These are phyloP conservation scores for Aspergillus clavatus DNA, from an alignment of 2,329 filamentous ascomycete species.

Conservation along the genomic window DNA sequence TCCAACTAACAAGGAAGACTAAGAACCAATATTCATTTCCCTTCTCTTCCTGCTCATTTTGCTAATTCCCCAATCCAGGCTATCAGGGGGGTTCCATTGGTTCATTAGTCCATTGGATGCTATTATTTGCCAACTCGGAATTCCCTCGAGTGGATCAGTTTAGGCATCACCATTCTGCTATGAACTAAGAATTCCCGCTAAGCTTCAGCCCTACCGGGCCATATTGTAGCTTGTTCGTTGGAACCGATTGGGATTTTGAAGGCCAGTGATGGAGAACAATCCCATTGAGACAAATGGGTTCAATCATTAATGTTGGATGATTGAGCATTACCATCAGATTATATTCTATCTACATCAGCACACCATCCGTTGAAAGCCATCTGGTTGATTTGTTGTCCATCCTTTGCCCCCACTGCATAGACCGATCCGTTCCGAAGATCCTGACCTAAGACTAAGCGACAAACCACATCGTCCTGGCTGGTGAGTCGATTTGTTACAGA, in stretches of 20 bases:
- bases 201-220: constrained; percentile 31
- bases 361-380: too few species aligned
- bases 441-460: constrained; percentile 1
- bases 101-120: neutral
- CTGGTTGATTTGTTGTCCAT: constrained; percentile 6
- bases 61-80: too few species aligned
- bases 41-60: too few species aligned
- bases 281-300: neutral
- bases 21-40: too few species aligned
- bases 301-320: too few species aligned
- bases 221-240: neutral
- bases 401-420: too few species aligned
- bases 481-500: neutral
- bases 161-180: neutral
- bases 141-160: neutral
- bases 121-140: too few species aligned
- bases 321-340: too few species aligned
- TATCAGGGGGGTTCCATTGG: too few species aligned
- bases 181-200: constrained; percentile 13
- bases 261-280: neutral
- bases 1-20: too few species aligned
- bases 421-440: too few species aligned
- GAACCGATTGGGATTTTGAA: neutral
- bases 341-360: too few species aligned
- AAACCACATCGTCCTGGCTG: constrained; percentile 3